Base-by-base conservation (phyloP, 2,329 filamentous ascomycete genomes). In the Septoria linicola region DNA sequence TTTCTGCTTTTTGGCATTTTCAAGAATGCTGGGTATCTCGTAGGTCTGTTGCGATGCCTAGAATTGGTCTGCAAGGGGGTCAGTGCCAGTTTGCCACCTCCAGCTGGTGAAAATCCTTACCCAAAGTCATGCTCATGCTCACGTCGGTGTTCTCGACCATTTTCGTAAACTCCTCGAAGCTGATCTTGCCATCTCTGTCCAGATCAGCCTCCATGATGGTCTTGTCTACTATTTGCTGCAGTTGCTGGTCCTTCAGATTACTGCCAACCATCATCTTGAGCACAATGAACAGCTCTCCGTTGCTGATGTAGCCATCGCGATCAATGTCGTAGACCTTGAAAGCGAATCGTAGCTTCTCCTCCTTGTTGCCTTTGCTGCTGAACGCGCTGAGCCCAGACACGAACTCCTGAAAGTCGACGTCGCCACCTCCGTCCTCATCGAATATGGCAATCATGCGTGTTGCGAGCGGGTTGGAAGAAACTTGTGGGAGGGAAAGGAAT, bases 191-290 rank as follows among this genome's bases (percentile, higher is more conserved):
- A 71, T 99, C 93, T 55, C 85, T 84, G 73, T 99, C 93, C 63
- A 91, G 80, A 73, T 99, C 93, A 41, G 93, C 93, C 77, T 99
- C 93, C 93, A 97, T 97, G 71, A 99, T 97, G 54, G 93, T 99
- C 83, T 99, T 99, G 78, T 99, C 93, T 63, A 99, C 93, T 70
- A 99, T 99, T 82, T 84, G 93, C 77, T 99, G 93, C 70, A 99
- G 76, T 76, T 99, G 93, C 74, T 96, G 89, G 72, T 99, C 93
- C 80, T 99, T 99, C 67, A 99, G 77, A 73, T 99, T 99, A 77
- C 88, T 96, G 54, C 93, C 93, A 44, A 99, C 93, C 93, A 99
- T 99, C 93, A 99, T 99, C 87, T 99, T 99, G 66, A 99, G 80
- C 67, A 99, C 93, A 66, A 99, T 97, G 73, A 97, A 99, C 44